Conservation (phyloP, 495 filamentous ascomycete genomes). For the Penicillium steckii region DNA sequence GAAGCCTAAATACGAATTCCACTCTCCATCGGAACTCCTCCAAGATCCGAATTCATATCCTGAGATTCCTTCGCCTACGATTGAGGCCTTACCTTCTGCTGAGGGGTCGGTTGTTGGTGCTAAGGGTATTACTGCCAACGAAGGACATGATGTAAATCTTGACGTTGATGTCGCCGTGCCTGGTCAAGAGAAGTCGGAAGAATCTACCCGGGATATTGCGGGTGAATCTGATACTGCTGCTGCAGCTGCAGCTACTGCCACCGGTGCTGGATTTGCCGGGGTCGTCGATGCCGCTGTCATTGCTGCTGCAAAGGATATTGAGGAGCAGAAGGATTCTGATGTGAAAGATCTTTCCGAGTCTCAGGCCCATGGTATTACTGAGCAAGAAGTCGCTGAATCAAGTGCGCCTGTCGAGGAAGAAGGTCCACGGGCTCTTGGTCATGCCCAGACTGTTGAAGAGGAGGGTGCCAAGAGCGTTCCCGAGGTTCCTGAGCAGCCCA, state of each 20-base stretch:
- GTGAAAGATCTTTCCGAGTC: too few species aligned
- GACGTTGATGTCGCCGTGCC: slow-evolving; percentile 8
- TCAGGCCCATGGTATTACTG: too few species aligned
- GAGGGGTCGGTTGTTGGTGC: slow-evolving; percentile 34
- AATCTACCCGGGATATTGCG: not conserved
- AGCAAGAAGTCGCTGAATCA: slow-evolving; percentile 11
- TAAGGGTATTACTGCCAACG: slow-evolving; percentile 9
- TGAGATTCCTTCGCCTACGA: slow-evolving; percentile 25
- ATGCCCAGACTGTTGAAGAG: not conserved
- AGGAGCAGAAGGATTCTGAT: not conserved
- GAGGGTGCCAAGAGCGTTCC: slow-evolving; percentile 10
- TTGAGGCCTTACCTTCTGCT: slow-evolving; percentile 34
- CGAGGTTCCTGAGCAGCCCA: slow-evolving; percentile 8
- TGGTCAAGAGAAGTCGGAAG: slow-evolving; percentile 18
- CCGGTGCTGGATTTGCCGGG: slow-evolving; percentile 21
- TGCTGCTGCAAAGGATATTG: slow-evolving; percentile 15
- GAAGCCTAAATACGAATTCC: slow-evolving; percentile 44
- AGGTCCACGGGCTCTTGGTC: not conserved
- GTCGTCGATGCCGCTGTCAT: slow-evolving; percentile 31
- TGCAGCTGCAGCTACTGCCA: not conserved
- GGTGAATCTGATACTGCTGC: not conserved
- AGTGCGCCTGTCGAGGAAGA: slow-evolving; percentile 18
- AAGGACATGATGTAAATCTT: slow-evolving; percentile 9
- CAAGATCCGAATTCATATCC: slow-evolving; percentile 31
- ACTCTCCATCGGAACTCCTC: slow-evolving; percentile 45